Evolutionary conservation across 352 stramenopile species (phyloP).

Genomic region (Pythium monospermum): DNA sequence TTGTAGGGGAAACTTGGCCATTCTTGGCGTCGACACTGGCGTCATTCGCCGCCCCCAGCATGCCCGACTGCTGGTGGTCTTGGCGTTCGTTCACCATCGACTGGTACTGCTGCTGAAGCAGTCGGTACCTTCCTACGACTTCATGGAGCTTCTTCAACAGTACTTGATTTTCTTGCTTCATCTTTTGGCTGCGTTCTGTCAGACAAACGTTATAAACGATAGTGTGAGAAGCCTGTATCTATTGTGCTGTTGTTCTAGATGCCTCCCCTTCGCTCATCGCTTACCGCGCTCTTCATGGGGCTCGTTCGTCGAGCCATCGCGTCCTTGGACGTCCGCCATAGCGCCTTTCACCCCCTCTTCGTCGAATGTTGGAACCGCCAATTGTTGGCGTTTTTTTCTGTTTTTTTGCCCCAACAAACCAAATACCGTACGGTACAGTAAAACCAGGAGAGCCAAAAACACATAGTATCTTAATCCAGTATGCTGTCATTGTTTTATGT

Average conservation of each 20-base stretch:
- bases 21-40: constrained; percentile 1
- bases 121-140: constrained; percentile 43
- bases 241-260: neutral
- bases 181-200: constrained; percentile 27
- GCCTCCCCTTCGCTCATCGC: neutral
- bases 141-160: constrained; percentile 54
- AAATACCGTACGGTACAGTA: neutral
- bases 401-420: constrained; percentile 8
- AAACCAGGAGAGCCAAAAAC: too few relatives aligned
- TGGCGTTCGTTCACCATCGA: constrained; percentile 22
- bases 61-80: constrained; percentile 20
- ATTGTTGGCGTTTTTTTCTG: constrained; percentile 14
- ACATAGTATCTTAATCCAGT: neutral
- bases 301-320: constrained; percentile 5
- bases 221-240: too few relatives aligned
- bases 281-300: constrained; percentile 20
- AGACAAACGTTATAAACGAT: neutral
- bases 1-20: constrained; percentile 15
- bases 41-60: neutral
- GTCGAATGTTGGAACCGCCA: neutral
- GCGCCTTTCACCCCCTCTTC: neutral
- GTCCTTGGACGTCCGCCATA: constrained; percentile 15
- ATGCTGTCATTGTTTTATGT: neutral
- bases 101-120: constrained; percentile 49
- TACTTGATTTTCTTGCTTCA: constrained; percentile 53